These are phyloP conservation scores for Coffea humblotiana DNA, from an alignment of 305 asterid genomes.

Conservation along the genomic window DNA sequence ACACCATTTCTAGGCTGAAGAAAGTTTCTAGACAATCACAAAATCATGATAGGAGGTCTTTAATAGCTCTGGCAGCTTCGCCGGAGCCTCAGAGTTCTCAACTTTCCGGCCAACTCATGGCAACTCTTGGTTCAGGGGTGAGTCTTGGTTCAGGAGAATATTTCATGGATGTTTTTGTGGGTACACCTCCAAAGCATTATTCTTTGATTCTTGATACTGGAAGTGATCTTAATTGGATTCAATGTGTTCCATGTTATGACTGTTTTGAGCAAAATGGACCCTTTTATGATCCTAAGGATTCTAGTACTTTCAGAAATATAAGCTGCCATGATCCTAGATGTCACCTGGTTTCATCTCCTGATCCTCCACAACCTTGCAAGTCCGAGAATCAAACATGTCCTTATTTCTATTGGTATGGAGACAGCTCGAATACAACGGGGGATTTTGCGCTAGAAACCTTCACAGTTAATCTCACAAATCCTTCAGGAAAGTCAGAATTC, in stretches of 20 bases:
- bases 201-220: constrained; percentile 91
- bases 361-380: constrained; percentile 56
- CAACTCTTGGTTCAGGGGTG: constrained; percentile 81
- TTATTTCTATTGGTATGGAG: constrained; percentile 94
- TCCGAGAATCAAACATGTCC: constrained; percentile 58
- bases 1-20: constrained; percentile 42
- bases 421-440: constrained; percentile 87
- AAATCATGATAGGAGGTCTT: background rate
- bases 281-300: constrained; percentile 53
- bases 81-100: constrained; percentile 36
- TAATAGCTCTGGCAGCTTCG: constrained; percentile 23
- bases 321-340: constrained; percentile 75
- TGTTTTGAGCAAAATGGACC: constrained; percentile 88
- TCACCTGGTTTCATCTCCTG: constrained; percentile 68
- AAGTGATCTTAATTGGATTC: constrained; percentile 94
- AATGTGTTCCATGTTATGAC: constrained; percentile 79
- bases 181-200: constrained; percentile 88
- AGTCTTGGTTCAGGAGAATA: constrained; percentile 94
- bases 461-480: constrained; percentile 71
- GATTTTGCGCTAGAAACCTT: constrained; percentile 83
- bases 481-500: constrained; percentile 43
- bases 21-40: constrained; percentile 1
- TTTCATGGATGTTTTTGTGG: constrained; percentile 85
- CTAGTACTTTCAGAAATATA: constrained; percentile 55
- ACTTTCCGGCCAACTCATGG: constrained; percentile 56